A percentile compares a stretch with the other conserved stretches of the same genome.
These are phyloP conservation scores for Phialemonium atrogriseum DNA, from an alignment of 2,329 filamentous ascomycete genomes.

Conservation along the genomic window DNA sequence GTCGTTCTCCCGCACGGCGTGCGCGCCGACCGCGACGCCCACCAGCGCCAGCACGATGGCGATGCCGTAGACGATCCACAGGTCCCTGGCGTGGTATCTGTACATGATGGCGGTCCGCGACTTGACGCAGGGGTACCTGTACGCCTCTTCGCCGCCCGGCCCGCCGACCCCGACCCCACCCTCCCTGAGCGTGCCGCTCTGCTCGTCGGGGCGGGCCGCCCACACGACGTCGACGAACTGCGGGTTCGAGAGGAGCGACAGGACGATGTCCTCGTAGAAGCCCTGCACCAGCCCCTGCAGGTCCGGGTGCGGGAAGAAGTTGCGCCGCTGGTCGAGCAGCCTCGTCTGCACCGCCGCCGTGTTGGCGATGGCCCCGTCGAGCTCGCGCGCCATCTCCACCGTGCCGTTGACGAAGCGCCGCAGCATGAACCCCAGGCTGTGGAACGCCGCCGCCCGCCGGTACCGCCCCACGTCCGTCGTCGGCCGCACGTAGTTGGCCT, in stretches of 20 bases:
- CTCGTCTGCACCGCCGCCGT: slow-evolving; percentile 31
- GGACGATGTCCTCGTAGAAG: slow-evolving; percentile 28
- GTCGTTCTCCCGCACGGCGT: slow-evolving; percentile 24
- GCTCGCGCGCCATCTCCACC: too few species aligned
- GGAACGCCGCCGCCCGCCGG: slow-evolving; percentile 23
- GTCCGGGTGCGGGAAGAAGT: slow-evolving; percentile 21
- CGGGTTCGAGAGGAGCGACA: slow-evolving; percentile 27
- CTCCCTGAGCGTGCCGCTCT: slow-evolving; percentile 14
- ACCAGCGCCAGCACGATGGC: slow-evolving; percentile 13
- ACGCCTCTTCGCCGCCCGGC: slow-evolving; percentile 4
- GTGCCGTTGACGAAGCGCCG: slow-evolving; percentile 24
- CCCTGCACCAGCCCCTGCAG: slow-evolving; percentile 18
- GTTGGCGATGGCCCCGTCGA: slow-evolving; percentile 16
- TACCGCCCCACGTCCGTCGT: slow-evolving; percentile 19
- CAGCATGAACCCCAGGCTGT: slow-evolving; percentile 23
- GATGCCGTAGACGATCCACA: slow-evolving; percentile 21
- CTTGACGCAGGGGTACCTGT: slow-evolving; percentile 22
- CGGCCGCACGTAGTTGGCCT: slow-evolving; percentile 22
- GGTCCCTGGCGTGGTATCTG: slow-evolving; percentile 22
- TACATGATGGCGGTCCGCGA: slow-evolving; percentile 24
- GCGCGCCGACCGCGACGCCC: slow-evolving; percentile 23
- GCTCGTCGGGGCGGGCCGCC: slow-evolving; percentile 20
- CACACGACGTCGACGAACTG: slow-evolving; percentile 25
- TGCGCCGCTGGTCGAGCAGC: slow-evolving; percentile 26
- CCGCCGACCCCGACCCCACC: slow-evolving; percentile 9